A percentile compares a stretch with the other conserved stretches of the same genome.
phyloP scores from a whole-genome alignment of 768 basidiomycete genomes.

The Serendipita indica region DNA sequence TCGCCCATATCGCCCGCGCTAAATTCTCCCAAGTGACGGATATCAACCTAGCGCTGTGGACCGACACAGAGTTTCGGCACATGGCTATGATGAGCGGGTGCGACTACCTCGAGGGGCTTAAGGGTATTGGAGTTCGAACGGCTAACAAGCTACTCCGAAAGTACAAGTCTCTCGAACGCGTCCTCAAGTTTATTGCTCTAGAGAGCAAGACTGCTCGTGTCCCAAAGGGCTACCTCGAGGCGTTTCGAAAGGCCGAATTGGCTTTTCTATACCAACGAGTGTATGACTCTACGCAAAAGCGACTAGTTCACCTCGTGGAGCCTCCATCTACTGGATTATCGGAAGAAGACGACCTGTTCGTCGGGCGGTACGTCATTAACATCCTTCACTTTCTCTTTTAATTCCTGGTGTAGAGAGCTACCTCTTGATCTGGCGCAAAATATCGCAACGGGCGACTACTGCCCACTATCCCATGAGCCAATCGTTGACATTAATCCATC shows the following conservation, averaged over 20 bases:
- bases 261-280: constrained; percentile 90
- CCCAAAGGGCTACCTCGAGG: constrained; percentile 56
- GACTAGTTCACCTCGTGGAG: constrained; percentile 55
- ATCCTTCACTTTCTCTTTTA: neutral
- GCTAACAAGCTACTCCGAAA: constrained; percentile 70
- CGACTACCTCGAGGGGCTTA: constrained; percentile 83
- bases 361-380: constrained; percentile 41
- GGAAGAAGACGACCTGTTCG: constrained; percentile 49
- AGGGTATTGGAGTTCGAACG: constrained; percentile 87
- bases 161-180: constrained; percentile 75
- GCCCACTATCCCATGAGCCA: constrained; percentile 50
- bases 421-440: constrained; percentile 46
- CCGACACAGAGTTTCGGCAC: constrained; percentile 74
- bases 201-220: constrained; percentile 73
- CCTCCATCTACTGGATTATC: constrained; percentile 41
- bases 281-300: constrained; percentile 55
- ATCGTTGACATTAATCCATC: constrained; percentile 69
- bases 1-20: constrained; percentile 46
- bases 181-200: constrained; percentile 53
- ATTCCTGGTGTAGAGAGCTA: constrained; percentile 36
- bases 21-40: constrained; percentile 48
- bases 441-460: constrained; percentile 51
- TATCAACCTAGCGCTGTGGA: constrained; percentile 78
- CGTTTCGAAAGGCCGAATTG: constrained; percentile 71
- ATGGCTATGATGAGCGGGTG: constrained; percentile 92